Evolutionary conservation across 2,329 filamentous ascomycete species (phyloP).

Genomic region (Penicillium occitanis): DNA sequence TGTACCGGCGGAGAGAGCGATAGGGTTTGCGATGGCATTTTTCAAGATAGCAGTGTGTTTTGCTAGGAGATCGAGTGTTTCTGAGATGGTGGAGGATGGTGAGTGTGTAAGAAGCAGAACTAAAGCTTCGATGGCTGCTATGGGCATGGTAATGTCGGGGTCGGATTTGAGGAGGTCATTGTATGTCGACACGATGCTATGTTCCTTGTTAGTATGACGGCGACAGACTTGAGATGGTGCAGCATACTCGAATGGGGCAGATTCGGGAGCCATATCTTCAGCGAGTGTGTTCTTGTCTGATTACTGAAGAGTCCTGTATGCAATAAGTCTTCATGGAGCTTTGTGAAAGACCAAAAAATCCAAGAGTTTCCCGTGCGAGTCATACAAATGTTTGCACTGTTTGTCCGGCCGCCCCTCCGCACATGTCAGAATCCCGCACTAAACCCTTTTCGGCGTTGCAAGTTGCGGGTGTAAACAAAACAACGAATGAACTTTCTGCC

Average conservation of each 20-base stretch:
- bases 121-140: constrained; percentile 89
- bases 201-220: constrained; percentile 23
- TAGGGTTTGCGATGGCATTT: constrained; percentile 76
- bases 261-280: constrained; percentile 33
- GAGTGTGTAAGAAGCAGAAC: constrained; percentile 80
- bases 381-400: constrained; percentile 38
- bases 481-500: not conserved
- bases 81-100: constrained; percentile 81
- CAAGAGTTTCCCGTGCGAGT: constrained; percentile 1
- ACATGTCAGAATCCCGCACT: constrained; percentile 32
- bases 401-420: constrained; percentile 32
- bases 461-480: constrained; percentile 35
- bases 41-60: constrained; percentile 76
- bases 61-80: constrained; percentile 84
- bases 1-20: constrained; percentile 88
- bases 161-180: constrained; percentile 65
- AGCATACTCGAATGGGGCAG: constrained; percentile 43
- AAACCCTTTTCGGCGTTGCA: constrained; percentile 27
- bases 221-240: too few species aligned
- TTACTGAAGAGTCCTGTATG: not conserved
- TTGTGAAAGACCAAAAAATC: not conserved
- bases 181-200: constrained; percentile 65
- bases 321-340: not conserved
- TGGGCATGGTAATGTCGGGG: constrained; percentile 87
- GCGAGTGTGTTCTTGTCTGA: not conserved